Evolutionary conservation across 768 basidiomycete genomes (phyloP).

Genomic region (Lyophyllum decastes): DNA sequence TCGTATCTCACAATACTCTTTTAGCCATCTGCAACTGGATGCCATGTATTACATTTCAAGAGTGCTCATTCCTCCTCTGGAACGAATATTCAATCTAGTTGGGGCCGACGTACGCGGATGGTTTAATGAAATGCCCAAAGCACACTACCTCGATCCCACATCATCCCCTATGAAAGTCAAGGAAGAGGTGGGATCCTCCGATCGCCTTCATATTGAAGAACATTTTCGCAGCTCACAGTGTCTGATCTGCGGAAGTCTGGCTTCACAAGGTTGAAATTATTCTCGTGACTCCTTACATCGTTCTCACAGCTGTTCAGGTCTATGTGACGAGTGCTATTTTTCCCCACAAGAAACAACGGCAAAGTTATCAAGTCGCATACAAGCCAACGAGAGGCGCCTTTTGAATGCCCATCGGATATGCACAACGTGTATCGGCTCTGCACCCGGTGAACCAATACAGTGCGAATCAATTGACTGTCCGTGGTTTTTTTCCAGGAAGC

Average conservation of each 20-base stretch:
- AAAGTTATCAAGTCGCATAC: constrained; percentile 54
- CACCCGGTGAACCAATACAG: constrained; percentile 56
- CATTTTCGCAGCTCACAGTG: constrained; percentile 77
- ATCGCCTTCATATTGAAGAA: constrained; percentile 62
- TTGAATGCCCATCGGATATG: constrained; percentile 69
- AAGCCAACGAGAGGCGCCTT: constrained; percentile 55
- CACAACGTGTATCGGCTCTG: constrained; percentile 61
- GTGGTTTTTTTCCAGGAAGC: constrained; percentile 75
- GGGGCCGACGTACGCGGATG: constrained; percentile 86
- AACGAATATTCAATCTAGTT: constrained; percentile 87
- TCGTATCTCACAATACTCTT: neutral
- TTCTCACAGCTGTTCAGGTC: constrained; percentile 32
- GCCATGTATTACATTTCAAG: constrained; percentile 85
- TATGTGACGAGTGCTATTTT: constrained; percentile 65
- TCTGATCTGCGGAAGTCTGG: constrained; percentile 59
- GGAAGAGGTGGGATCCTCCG: constrained; percentile 26
- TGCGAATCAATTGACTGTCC: constrained; percentile 90
- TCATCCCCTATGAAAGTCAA: constrained; percentile 27
- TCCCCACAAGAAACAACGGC: constrained; percentile 57
- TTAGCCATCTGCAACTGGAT: constrained; percentile 76
- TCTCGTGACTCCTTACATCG: neutral
- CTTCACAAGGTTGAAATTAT: constrained; percentile 48
- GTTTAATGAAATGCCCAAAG: constrained; percentile 87
- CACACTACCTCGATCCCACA: constrained; percentile 30
- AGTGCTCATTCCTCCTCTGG: constrained; percentile 87